Conservation (phyloP, 257 asterid genomes). For the Solanum lycopersicoides region DNA sequence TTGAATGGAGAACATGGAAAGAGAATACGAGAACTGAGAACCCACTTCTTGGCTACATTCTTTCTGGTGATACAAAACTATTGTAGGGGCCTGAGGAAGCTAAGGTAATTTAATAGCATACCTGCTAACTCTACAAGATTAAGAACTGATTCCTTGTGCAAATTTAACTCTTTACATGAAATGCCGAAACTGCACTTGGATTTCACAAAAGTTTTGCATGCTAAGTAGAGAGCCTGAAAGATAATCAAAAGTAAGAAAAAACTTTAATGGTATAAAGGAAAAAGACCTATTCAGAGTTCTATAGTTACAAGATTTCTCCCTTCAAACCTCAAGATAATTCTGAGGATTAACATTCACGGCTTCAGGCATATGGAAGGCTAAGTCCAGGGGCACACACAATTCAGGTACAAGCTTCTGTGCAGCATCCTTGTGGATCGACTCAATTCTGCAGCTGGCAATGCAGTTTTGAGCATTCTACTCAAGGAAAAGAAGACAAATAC, state of each 20-base stretch:
- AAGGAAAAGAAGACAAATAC: conserved; percentile 22
- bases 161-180: conserved; percentile 30
- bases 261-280: not conserved
- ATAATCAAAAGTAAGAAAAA: not conserved
- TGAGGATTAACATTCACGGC: conserved; percentile 74
- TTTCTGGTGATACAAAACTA: not conserved
- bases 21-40: not conserved
- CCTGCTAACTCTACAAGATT: conserved; percentile 59
- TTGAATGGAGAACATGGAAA: not conserved
- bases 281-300: not conserved
- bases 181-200: conserved; percentile 17
- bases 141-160: conserved; percentile 43
- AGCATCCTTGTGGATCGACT: conserved; percentile 51
- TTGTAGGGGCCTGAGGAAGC: not conserved
- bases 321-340: conserved; percentile 70
- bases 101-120: conserved; percentile 3
- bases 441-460: conserved; percentile 74
- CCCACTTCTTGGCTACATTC: not conserved
- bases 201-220: conserved; percentile 51
- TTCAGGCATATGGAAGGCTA: conserved; percentile 87
- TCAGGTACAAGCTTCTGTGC: conserved; percentile 63
- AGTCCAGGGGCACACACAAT: conserved; percentile 40
- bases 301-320: not conserved
- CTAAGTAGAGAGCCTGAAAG: conserved; percentile 69
- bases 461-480: conserved; percentile 83